Evolutionary conservation across 208 protist species (phyloP), one percentile per base, ranked within the genome.

Genomic region (Leishmania mexicana): DNA sequence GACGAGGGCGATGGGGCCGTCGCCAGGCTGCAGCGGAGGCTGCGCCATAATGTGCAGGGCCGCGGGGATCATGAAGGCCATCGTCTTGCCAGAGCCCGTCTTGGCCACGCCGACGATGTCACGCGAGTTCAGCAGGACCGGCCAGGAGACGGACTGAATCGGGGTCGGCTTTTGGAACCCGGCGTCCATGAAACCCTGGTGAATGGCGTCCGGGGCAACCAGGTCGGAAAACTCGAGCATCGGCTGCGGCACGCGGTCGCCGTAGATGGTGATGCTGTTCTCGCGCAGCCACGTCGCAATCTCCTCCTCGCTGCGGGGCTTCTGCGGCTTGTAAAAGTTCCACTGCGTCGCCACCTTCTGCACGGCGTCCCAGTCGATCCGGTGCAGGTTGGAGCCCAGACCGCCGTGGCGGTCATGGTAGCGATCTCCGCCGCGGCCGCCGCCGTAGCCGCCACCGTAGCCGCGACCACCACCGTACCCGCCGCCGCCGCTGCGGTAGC

Each of bases 11-110:
- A 98, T 97, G 53, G 96, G 96, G 38, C 96, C 96, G 49, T 98
- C 96, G 24, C 96, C 95, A 24, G 85, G 88, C 77, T 93, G 88
- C 64, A 97, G 87, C 77, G 92, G 90, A 19, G 90, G 93, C 88
- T 99, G 96, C 4, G 91, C 89, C 89, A 94, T 93, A 58, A 99
- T 94, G 87, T 98, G 95, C 81, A 98, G 81, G 28, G 97, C 88
- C 4, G 89, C 94, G 8, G 97, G 97, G 42, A 99, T 90, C 85
- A 97, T 96, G 88, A 99, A 99, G 11, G 91, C 94, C 86, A 98
- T 95, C 42, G 97, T 98, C 91, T 99, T 98, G 53, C 97, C 97
- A 40, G 85, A 94, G 54, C 97, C 97, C 35, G 97, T 99, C 76
- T 94, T 86, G 35, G 97, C 95, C 62, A 98, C 88, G 49, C 91